Conservation (phyloP, 495 filamentous ascomycete species). For the Aspergillus cristatus region DNA sequence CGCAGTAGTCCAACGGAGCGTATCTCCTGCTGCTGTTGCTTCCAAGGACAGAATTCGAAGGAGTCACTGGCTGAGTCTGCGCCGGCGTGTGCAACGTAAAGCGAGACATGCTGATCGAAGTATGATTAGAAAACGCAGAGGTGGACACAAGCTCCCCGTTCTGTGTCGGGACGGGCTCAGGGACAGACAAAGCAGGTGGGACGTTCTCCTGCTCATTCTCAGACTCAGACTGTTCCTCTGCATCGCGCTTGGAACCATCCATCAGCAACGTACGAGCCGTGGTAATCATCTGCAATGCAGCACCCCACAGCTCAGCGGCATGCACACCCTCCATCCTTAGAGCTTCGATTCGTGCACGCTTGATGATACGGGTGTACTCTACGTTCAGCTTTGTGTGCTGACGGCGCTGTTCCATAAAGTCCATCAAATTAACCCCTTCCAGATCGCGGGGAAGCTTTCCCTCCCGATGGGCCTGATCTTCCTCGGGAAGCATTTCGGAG, state of each 20-base stretch:
- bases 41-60: too few relatives aligned
- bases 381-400: constrained; percentile 12
- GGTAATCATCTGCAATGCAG: constrained; percentile 23
- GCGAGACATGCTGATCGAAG: too few relatives aligned
- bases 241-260: constrained; percentile 12
- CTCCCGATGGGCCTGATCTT: constrained; percentile 1
- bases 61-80: too few relatives aligned
- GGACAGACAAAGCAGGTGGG: too few relatives aligned
- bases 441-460: background rate
- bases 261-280: constrained; percentile 22
- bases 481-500: constrained; percentile 1
- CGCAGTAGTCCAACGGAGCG: too few relatives aligned
- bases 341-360: constrained; percentile 16
- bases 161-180: too few relatives aligned
- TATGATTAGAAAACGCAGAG: too few relatives aligned
- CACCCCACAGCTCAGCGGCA: constrained; percentile 24
- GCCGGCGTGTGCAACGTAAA: too few relatives aligned
- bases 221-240: background rate
- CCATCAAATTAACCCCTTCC: background rate
- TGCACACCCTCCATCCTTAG: constrained; percentile 19
- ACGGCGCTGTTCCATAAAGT: constrained; percentile 9
- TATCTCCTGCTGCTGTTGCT: too few relatives aligned
- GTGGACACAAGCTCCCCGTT: too few relatives aligned
- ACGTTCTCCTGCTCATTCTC: background rate
- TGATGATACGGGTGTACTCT: constrained; percentile 12